Base-by-base conservation (phyloP, 257 asterid species). In the Lithospermum erythrorhizon region DNA sequence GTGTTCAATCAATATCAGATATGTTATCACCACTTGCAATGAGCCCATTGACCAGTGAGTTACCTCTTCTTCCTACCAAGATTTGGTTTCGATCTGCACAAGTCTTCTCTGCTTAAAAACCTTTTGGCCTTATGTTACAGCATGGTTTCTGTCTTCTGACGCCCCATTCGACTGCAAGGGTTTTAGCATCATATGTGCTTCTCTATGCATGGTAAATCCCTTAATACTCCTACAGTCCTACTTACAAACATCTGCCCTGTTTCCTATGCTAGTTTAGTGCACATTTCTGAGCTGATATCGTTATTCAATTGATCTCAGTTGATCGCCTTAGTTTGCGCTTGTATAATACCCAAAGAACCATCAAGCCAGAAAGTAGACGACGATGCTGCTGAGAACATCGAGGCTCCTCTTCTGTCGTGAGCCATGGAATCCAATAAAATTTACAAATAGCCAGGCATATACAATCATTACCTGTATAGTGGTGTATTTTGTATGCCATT, bases 131-230 rank as follows among this genome's bases (percentile, higher is more conserved):
- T 51, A 49, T 75, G 41, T 75, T 53, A 21, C 96, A 91, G 98
- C 95, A 3, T 81, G 83, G 87, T 91, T 87, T 72, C 77, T 91
- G 22, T 91, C 96, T 3, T 62, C 80, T 59, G 64, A 82, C n/a
- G 90, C 98, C 9, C 98, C 98, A 47, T 91, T 91, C 76, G 27
- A 88, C 70, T 91, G 96, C 67, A 91, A 86, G 75, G 98, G 98
- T 64, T 91, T 91, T 81, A 87, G 98, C 63, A 81, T 91, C 65
- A 68, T 91, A 32, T 70, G 86, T 53, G 98, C 98, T 21, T 83
- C 96, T 56, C 59, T 82, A 19, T 80, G 93, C 80, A 78, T 85
- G 82, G 96, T 85, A 85, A 78, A 79, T 62, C 27, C 58, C 8
- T 29, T 23, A 29, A 19, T 16, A 19, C 30, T 10, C 22, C 14